A percentile compares a stretch with the other conserved stretches of the same genome.
Conservation (phyloP, 495 filamentous ascomycete genomes). For the Filosporella fistucella region DNA sequence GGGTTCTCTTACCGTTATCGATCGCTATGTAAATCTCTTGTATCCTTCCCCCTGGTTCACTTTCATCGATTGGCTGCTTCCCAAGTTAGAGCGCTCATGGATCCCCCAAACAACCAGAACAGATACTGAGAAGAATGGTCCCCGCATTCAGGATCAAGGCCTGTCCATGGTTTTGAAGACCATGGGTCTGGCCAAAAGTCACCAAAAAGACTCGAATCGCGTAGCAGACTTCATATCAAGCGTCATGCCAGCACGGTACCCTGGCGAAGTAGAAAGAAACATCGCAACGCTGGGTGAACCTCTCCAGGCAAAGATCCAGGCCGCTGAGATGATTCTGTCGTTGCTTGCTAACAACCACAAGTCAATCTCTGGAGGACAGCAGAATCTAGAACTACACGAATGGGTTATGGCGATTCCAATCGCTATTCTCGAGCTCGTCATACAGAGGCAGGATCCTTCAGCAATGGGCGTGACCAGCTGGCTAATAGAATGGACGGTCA, state of each 20-base stretch:
- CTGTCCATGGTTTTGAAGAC: conserved; percentile 4
- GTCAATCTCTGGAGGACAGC: conserved; percentile 3
- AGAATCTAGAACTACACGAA: conserved; percentile 3
- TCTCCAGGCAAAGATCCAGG: conserved; percentile 4
- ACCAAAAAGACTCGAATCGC: conserved; percentile 5
- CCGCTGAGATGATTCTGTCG: conserved; percentile 7
- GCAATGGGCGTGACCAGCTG: conserved; percentile 7
- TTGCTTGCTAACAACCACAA: conserved; percentile 7
- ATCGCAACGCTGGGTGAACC: conserved; percentile 2
- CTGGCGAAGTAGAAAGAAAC: not conserved
- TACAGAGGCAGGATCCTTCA: conserved; percentile 6
- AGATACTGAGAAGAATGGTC: conserved; percentile 3
- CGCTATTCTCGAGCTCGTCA: conserved; percentile 8
- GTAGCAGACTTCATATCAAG: conserved; percentile 3
- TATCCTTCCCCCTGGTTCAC: conserved; percentile 6
- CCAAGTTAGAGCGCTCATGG: conserved; percentile 4
- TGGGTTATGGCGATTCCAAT: conserved; percentile 6
- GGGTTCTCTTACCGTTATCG: conserved; percentile 3
- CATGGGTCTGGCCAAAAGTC: conserved; percentile 6
- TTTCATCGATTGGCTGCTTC: conserved; percentile 6
- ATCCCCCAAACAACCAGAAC: conserved; percentile 3
- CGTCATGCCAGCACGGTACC: conserved; percentile 1
- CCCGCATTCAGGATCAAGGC: not conserved
- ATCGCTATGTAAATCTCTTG: conserved; percentile 8
- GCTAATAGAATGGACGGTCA: conserved; percentile 4